These are phyloP conservation scores for Paraconiothyrium brasiliense DNA, from an alignment of 2,329 filamentous ascomycete genomes.

Conservation along the genomic window DNA sequence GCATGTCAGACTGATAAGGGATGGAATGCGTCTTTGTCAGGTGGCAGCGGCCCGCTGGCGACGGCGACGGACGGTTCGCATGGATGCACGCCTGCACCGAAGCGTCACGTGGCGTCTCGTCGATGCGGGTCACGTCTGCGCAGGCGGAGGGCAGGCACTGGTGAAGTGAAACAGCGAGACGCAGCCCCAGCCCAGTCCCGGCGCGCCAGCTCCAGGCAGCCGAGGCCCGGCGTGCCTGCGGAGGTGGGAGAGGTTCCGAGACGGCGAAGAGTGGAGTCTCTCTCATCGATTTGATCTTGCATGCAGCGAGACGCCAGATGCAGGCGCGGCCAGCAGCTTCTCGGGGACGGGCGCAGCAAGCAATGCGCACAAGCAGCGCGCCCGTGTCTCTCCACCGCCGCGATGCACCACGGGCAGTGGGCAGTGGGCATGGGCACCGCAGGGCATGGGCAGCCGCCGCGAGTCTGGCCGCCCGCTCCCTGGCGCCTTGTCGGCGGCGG, in stretches of 20 bases:
- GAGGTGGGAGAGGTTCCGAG: conserved; percentile 12
- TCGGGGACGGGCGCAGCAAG: conserved; percentile 1
- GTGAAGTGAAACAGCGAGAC: background rate
- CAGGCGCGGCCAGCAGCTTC: conserved; percentile 2
- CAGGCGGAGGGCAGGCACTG: too few relatives aligned
- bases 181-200: background rate
- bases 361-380: background rate
- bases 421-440: too few relatives aligned
- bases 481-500: background rate
- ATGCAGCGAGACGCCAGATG: conserved; percentile 9
- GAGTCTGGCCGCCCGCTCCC: conserved; percentile 6
- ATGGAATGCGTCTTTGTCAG: too few relatives aligned
- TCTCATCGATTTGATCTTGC: background rate
- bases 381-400: background rate
- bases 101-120: conserved; percentile 2
- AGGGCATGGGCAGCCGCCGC: background rate
- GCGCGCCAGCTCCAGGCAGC: background rate
- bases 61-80: background rate
- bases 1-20: background rate
- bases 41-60: too few relatives aligned
- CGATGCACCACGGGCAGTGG: too few relatives aligned
- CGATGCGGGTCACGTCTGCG: background rate
- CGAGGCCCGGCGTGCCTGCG: background rate
- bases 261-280: background rate
- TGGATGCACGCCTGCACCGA: background rate